Evolutionary conservation across 2,329 filamentous ascomycete genomes (phyloP).

Genomic region (Neurospora sp.): DNA sequence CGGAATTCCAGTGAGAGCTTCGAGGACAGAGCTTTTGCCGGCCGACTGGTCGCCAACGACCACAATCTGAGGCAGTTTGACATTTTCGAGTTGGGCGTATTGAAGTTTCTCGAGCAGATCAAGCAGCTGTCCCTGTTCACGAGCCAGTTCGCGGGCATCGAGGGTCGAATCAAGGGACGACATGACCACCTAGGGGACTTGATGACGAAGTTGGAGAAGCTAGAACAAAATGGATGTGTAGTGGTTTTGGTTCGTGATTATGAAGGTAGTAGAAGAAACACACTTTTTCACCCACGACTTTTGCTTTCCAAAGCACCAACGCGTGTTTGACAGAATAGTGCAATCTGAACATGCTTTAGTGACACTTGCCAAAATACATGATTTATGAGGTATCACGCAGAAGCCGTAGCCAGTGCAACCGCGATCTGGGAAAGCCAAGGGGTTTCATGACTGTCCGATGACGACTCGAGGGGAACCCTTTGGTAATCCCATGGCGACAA

Average conservation of each 20-base stretch:
- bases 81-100: constrained; percentile 25
- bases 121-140: constrained; percentile 46
- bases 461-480: not conserved
- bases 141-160: constrained; percentile 38
- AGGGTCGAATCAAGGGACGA: constrained; percentile 38
- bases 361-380: not conserved
- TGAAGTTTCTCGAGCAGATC: constrained; percentile 40
- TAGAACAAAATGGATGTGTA: not conserved
- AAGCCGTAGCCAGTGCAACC: not conserved
- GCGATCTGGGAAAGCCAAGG: not conserved
- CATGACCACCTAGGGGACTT: constrained; percentile 7
- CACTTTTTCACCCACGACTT: not conserved
- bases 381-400: not conserved
- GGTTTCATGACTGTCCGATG: not conserved
- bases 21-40: constrained; percentile 54
- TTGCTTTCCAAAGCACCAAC: not conserved
- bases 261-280: not conserved
- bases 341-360: not conserved
- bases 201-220: not conserved
- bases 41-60: constrained; percentile 56
- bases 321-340: not conserved
- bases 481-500: not conserved
- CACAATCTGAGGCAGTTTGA: constrained; percentile 41
- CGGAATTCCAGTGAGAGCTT: constrained; percentile 52
- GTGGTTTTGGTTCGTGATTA: not conserved